A percentile compares a stretch with the other conserved stretches of the same genome.
These are phyloP conservation scores for Hyphopichia wangnamkhiaoensis DNA, from an alignment of 1,139 yeast species.

Conservation along the genomic window DNA sequence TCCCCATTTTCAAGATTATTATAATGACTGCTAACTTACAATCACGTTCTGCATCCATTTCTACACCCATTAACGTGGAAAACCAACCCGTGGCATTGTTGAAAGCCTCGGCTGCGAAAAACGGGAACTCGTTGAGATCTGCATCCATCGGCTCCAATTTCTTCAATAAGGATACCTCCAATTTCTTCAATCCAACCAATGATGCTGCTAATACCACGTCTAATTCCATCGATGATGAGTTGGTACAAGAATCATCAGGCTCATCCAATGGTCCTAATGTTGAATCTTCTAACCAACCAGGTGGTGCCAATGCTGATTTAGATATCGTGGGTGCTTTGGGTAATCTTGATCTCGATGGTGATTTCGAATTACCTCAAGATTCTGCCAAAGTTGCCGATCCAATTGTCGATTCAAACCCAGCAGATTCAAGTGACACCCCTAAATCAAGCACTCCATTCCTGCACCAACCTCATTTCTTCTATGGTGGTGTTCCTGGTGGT, in stretches of 20 bases:
- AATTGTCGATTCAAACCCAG: constrained; percentile 3
- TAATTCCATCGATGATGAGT: constrained; percentile 11
- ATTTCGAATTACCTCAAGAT: constrained; percentile 16
- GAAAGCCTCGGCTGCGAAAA: constrained; percentile 4
- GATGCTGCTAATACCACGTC: constrained; percentile 10
- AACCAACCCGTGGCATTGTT: constrained; percentile 8
- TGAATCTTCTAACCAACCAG: background rate
- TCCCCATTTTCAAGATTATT: background rate
- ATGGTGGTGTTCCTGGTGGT: constrained; percentile 1
- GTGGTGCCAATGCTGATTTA: constrained; percentile 17
- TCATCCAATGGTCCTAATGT: background rate
- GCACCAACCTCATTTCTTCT: constrained; percentile 5
- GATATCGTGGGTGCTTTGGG: constrained; percentile 47
- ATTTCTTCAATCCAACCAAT: constrained; percentile 14
- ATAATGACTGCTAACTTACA: constrained; percentile 7
- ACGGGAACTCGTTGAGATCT: constrained; percentile 15
- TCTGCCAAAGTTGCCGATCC: constrained; percentile 6
- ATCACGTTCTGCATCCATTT: constrained; percentile 20
- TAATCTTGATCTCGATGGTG: constrained; percentile 43
- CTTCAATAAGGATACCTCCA: constrained; percentile 24
- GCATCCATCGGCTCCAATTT: constrained; percentile 27
- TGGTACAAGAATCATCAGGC: constrained; percentile 2
- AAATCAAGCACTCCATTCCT: constrained; percentile 9
- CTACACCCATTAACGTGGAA: constrained; percentile 12
- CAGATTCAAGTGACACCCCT: constrained; percentile 6